A percentile compares a stretch with the other conserved stretches of the same genome.
Evolutionary conservation across 1,139 yeast genomes (phyloP).

Genomic region (Yamadazyma triangularis): DNA sequence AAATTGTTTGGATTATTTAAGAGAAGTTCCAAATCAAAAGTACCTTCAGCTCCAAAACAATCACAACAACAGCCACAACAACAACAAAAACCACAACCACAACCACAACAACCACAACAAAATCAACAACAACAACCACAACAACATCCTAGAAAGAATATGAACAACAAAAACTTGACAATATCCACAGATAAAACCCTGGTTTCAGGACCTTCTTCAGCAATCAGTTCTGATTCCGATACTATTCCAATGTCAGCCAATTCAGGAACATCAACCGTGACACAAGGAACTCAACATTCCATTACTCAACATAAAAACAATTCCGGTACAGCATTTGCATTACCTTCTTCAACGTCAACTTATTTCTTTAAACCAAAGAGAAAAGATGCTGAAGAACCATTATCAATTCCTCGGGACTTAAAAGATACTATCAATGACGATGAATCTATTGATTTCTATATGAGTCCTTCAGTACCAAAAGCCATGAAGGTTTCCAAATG

Average conservation of each 20-base stretch:
- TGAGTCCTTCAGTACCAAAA: constrained; percentile 31
- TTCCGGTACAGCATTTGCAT: constrained; percentile 40
- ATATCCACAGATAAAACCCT: constrained; percentile 10
- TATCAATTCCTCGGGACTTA: constrained; percentile 31
- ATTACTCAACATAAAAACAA: constrained; percentile 14
- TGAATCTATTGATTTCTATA: constrained; percentile 35
- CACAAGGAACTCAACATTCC: constrained; percentile 10
- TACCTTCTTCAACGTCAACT: constrained; percentile 43
- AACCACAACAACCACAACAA: no score
- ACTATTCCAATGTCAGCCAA: constrained; percentile 14
- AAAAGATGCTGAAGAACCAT: constrained; percentile 3
- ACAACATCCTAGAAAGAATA: no score
- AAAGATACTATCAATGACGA: constrained; percentile 39
- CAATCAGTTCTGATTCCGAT: constrained; percentile 13
- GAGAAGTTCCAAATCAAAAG: constrained; percentile 6
- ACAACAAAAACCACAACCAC: no score
- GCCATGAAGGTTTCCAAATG: constrained; percentile 41
- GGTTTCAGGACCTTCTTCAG: no score
- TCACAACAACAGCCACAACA: no score
- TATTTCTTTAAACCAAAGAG: constrained; percentile 32
- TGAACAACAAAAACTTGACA: constrained; percentile 7
- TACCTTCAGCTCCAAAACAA: neutral
- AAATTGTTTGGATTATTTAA: constrained; percentile 18
- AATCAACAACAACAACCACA: no score
- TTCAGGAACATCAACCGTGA: constrained; percentile 10